Percentiles rank a stretch among this genome's conserved stretches.
phyloP scores from a whole-genome alignment of 176 grass and related monocot species.

The Carex parvula region DNA sequence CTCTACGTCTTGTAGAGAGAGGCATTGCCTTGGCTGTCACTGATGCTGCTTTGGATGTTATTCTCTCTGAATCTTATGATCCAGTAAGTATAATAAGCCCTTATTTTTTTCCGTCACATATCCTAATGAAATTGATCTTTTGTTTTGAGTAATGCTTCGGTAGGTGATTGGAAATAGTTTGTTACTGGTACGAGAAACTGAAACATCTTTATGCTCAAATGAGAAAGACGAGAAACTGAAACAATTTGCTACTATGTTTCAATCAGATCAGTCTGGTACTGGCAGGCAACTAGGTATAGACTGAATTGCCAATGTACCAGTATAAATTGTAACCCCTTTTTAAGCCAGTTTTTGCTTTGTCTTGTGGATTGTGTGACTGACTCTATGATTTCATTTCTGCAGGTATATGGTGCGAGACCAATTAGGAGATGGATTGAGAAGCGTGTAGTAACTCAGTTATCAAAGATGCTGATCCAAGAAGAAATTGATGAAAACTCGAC shows the following conservation, averaged over 20 bases:
- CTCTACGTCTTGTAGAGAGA: constrained; percentile 71
- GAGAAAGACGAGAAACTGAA: not conserved
- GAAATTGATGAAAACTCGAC: constrained; percentile 86
- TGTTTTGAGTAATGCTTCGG: not conserved
- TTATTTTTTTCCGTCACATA: not conserved
- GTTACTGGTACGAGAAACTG: not conserved
- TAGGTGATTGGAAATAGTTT: not conserved
- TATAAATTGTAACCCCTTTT: not conserved
- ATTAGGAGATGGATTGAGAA: constrained; percentile 92
- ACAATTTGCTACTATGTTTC: not conserved
- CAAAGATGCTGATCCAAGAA: constrained; percentile 81
- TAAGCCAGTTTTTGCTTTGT: not conserved
- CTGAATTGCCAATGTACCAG: not conserved
- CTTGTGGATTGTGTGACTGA: not conserved
- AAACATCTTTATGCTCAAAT: not conserved
- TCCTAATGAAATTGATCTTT: not conserved
- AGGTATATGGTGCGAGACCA: constrained; percentile 70
- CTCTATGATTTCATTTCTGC: not conserved
- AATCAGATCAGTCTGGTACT: not conserved
- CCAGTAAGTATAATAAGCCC: constrained; percentile 41
- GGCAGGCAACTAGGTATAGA: not conserved
- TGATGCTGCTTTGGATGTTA: constrained; percentile 76
- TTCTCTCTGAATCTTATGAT: constrained; percentile 74
- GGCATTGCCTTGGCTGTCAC: constrained; percentile 79
- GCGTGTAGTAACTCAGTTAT: constrained; percentile 70